Evolutionary conservation across 352 stramenopile genomes (phyloP).

Genomic region (Globisporangium barbulae): DNA sequence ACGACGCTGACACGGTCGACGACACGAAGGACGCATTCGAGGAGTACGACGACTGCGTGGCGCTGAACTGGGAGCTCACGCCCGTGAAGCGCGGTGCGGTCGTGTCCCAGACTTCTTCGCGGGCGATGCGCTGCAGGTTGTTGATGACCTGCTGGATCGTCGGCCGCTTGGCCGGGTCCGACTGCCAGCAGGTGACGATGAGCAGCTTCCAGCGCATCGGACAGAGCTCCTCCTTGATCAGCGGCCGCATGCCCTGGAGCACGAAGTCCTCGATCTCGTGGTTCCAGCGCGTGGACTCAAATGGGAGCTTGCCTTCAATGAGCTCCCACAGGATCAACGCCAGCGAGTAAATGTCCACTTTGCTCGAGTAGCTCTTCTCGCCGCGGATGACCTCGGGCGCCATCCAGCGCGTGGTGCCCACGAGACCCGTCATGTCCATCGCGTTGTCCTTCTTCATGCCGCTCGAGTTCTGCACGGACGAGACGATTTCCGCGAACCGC

Average conservation of each 20-base stretch:
- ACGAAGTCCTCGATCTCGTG: constrained; percentile 85
- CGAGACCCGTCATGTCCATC: constrained; percentile 83
- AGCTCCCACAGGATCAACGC: constrained; percentile 88
- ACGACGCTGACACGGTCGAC: constrained; percentile 30
- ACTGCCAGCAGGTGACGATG: constrained; percentile 81
- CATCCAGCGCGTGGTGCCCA: constrained; percentile 89
- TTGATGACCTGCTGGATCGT: constrained; percentile 87
- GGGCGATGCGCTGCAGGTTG: constrained; percentile 74
- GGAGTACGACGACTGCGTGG: constrained; percentile 37
- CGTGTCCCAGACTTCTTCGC: constrained; percentile 72
- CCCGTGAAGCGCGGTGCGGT: constrained; percentile 55
- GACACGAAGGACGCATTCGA: constrained; percentile 36
- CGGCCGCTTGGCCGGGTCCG: constrained; percentile 72
- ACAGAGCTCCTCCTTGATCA: constrained; percentile 64
- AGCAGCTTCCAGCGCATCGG: constrained; percentile 76
- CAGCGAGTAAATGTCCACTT: constrained; percentile 89
- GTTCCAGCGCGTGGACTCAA: constrained; percentile 82
- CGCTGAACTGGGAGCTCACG: constrained; percentile 45
- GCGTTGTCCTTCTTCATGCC: constrained; percentile 26
- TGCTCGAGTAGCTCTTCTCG: constrained; percentile 84
- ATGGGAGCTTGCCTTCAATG: constrained; percentile 79
- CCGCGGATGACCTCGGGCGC: constrained; percentile 87
- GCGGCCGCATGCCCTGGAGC: constrained; percentile 59
- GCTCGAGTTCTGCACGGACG: constrained; percentile 48
- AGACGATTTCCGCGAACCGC: constrained; percentile 85